Evolutionary conservation across 768 basidiomycete genomes (phyloP).

Genomic region (Boletus pseudo-olivaceus): DNA sequence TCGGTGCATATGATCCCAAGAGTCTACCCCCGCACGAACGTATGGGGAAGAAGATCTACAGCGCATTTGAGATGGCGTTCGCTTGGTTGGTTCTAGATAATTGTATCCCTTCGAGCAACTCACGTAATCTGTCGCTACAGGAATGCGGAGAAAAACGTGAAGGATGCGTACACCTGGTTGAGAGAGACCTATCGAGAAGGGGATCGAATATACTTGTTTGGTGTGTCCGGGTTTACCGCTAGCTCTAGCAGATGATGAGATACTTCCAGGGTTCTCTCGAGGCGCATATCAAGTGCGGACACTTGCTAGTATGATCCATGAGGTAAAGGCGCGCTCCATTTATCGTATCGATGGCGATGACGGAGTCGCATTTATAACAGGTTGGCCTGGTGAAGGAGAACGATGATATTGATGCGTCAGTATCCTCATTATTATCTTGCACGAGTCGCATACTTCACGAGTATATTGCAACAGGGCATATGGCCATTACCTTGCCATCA

Average conservation of each 20-base stretch:
- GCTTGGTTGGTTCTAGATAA: neutral
- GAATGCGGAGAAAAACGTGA: neutral
- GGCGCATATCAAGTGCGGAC: neutral
- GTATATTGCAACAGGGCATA: neutral
- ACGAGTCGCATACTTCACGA: neutral
- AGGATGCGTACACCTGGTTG: neutral
- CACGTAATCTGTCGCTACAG: neutral
- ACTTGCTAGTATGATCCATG: neutral
- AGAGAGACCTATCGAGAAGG: neutral
- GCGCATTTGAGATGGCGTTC: neutral
- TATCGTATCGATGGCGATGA: neutral
- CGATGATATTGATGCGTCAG: neutral
- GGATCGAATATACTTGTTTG: neutral
- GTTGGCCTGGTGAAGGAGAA: neutral
- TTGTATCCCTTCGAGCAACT: neutral
- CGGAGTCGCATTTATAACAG: neutral
- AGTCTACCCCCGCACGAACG: neutral
- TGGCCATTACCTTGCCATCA: neutral
- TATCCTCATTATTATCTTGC: neutral
- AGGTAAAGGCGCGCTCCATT: neutral
- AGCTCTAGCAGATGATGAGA: neutral
- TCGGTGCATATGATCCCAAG: neutral
- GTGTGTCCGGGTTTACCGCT: neutral
- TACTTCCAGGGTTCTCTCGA: neutral
- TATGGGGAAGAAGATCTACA: neutral